Percentiles rank a stretch among this genome's conserved stretches.
These are phyloP conservation scores for Globisporangium paroecandrum DNA, from an alignment of 352 stramenopile species.

Conservation along the genomic window DNA sequence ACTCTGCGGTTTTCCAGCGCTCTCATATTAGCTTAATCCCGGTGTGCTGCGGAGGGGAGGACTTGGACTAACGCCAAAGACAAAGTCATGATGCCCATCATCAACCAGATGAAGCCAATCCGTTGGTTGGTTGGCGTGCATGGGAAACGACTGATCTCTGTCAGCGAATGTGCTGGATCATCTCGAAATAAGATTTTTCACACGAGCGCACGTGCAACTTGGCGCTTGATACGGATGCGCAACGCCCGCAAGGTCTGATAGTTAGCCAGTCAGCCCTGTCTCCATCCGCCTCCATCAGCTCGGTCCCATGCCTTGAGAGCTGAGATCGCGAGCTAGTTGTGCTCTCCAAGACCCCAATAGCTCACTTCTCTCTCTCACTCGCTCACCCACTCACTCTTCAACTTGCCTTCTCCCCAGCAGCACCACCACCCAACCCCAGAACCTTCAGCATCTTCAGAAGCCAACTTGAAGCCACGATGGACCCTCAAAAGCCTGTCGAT, in stretches of 20 bases:
- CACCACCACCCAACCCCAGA: neutral
- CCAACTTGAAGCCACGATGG: conserved; percentile 21
- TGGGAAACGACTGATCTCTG: neutral
- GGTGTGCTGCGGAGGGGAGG: neutral
- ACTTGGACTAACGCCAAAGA: no score
- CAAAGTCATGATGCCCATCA: neutral
- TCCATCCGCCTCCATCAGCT: no score
- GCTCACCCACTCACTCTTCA: neutral
- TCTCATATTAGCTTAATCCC: neutral
- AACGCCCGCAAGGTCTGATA: no score
- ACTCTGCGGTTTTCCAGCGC: neutral
- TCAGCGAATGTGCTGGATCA: neutral
- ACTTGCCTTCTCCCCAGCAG: neutral
- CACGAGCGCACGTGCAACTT: no score
- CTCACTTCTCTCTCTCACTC: no score
- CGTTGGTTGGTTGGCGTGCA: neutral
- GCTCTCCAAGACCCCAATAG: no score
- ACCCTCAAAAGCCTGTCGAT: conserved; percentile 35
- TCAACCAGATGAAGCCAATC: neutral
- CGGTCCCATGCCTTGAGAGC: no score
- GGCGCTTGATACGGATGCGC: no score
- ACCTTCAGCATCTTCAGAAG: conserved; percentile 5
- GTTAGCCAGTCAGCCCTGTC: no score
- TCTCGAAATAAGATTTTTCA: neutral
- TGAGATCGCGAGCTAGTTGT: no score